Evolutionary conservation across 345 rosid genomes (phyloP).

Genomic region (Melaleuca quinquenervia): DNA sequence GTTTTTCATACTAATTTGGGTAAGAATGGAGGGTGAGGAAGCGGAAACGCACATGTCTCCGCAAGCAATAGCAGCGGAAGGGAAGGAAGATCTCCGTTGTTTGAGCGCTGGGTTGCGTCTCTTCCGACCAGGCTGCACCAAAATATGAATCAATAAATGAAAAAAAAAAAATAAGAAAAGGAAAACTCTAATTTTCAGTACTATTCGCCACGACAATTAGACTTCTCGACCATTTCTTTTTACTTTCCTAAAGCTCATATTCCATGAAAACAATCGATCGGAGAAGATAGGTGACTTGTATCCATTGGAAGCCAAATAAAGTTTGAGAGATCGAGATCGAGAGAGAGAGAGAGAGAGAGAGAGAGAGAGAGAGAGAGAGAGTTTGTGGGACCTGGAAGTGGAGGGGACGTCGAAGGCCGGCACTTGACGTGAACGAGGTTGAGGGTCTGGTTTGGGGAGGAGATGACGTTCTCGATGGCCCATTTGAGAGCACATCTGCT

Average conservation of each 20-base stretch:
- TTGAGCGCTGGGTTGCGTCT: constrained; percentile 9
- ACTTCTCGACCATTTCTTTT: not conserved
- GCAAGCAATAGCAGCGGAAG: constrained; percentile 44
- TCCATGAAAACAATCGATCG: not conserved
- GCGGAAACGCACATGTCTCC: constrained; percentile 33
- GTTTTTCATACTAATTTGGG: not conserved
- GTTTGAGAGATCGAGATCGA: not conserved
- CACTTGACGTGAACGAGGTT: constrained; percentile 58
- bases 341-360: not conserved
- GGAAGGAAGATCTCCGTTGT: constrained; percentile 29
- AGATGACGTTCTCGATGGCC: constrained; percentile 33
- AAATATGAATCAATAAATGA: not conserved
- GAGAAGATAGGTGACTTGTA: not conserved
- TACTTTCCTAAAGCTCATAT: not conserved
- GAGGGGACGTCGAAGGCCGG: not conserved
- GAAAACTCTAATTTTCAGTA: not conserved
- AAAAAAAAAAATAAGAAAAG: not conserved
- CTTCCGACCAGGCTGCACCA: not conserved
- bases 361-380: not conserved
- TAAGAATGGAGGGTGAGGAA: not conserved
- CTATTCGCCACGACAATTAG: not conserved
- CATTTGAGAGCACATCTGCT: constrained; percentile 42
- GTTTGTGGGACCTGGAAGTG: not conserved
- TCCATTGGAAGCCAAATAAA: not conserved
- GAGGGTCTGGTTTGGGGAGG: constrained; percentile 13